These are phyloP conservation scores for Sphaerostilbella broomeana DNA, from an alignment of 2,329 filamentous ascomycete species.

Conservation along the genomic window DNA sequence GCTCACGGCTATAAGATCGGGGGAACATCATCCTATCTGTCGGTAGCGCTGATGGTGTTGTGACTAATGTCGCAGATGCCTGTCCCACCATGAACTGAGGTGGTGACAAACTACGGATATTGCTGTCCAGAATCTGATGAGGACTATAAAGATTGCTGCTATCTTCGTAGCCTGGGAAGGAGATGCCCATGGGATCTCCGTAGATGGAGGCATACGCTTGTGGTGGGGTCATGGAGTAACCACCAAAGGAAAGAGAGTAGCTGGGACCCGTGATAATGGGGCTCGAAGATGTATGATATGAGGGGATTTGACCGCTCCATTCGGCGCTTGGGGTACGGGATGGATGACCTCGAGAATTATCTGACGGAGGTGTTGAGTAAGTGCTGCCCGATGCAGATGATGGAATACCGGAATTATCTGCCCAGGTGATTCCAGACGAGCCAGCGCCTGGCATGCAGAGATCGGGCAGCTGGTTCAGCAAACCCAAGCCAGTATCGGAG, in stretches of 20 bases:
- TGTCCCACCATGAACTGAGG: constrained; percentile 41
- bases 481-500: constrained; percentile 18
- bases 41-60: constrained; percentile 35
- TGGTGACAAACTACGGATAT: constrained; percentile 46
- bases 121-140: constrained; percentile 32
- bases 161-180: constrained; percentile 32
- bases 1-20: constrained; percentile 34
- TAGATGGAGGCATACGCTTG: constrained; percentile 29
- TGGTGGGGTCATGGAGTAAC: constrained; percentile 22
- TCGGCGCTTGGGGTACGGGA: constrained; percentile 23
- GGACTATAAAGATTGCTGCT: constrained; percentile 30
- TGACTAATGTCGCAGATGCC: constrained; percentile 44
- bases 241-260: constrained; percentile 26
- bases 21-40: constrained; percentile 28
- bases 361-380: constrained; percentile 40
- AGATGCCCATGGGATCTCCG: constrained; percentile 23
- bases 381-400: constrained; percentile 42
- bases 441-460: constrained; percentile 19
- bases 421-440: constrained; percentile 21
- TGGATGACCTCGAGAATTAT: constrained; percentile 26
- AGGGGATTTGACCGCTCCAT: constrained; percentile 27
- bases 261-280: constrained; percentile 17
- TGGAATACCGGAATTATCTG: constrained; percentile 35
- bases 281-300: constrained; percentile 19
- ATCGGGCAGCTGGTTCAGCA: constrained; percentile 15